Evolutionary conservation across 2,329 filamentous ascomycete genomes (phyloP).

Genomic region (Fusarium mundagurra): DNA sequence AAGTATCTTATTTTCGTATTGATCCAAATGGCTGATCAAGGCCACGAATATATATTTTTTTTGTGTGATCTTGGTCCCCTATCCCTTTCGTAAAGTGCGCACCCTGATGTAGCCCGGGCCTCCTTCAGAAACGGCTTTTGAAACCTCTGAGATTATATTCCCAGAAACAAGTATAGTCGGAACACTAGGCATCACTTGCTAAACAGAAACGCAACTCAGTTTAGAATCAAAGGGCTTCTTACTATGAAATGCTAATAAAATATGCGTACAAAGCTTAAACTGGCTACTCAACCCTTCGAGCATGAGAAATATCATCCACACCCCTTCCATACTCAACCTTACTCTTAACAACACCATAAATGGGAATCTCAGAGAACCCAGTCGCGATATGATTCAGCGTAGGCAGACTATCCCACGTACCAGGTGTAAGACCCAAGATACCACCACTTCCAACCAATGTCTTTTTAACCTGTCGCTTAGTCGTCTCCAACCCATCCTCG

Average conservation of each 20-base stretch:
- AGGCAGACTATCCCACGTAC: constrained; percentile 21
- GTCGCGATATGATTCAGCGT: constrained; percentile 30
- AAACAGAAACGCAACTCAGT: not conserved
- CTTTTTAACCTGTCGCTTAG: constrained; percentile 7
- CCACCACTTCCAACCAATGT: not conserved
- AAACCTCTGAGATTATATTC: too few relatives aligned
- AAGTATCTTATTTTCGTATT: not conserved
- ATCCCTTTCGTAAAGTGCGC: too few relatives aligned
- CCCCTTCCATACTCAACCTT: constrained; percentile 23
- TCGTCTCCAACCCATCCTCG: not conserved
- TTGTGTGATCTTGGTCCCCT: too few relatives aligned
- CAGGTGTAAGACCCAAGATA: not conserved
- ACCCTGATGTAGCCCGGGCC: too few relatives aligned
- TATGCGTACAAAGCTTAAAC: not conserved
- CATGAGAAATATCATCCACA: constrained; percentile 20
- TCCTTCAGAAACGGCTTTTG: too few relatives aligned
- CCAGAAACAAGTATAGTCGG: not conserved
- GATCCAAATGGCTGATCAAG: too few relatives aligned
- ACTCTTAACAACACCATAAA: constrained; percentile 21
- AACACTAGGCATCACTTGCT: rapidly evolving
- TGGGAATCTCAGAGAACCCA: constrained; percentile 25
- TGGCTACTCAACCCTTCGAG: constrained; percentile 15
- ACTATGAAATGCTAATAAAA: not conserved
- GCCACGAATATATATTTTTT: too few relatives aligned
- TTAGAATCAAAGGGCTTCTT: not conserved